Evolutionary conservation across 208 protist genomes (phyloP), one percentile per base, ranked within the genome.

Genomic region (Balamuthia mandrillaris): DNA sequence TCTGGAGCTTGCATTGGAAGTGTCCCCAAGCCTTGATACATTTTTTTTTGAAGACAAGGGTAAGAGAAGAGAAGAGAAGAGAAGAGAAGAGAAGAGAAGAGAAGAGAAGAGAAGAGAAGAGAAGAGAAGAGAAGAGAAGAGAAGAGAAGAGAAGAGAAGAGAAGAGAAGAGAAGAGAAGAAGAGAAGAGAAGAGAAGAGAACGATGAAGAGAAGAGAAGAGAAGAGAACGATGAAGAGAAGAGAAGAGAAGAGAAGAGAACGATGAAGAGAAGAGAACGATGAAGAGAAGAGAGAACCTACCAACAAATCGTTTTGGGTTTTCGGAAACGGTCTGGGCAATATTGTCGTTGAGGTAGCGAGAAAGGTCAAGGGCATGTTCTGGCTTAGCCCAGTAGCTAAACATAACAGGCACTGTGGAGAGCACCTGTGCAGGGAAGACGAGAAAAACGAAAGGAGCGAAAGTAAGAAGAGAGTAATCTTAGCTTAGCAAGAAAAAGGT

Each of bases 391-490:
- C 93, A 96, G 70, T 96, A 96, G n/a, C 45, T 85, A 82, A 96
- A 96, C 91, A 96, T 95, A 0, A 96, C 93, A 0, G 94, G 94
- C 18, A 96, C 92, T 7, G 93, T 95, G 7, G 89, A 94, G 4
- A 94, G 45, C 9, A 94, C 91, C 58, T 92, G 77, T 9, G 60
- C 85, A n/a, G n/a, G n/a, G n/a, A n/a, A n/a, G 44, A 61, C 7
- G 42, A 31, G 39, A 49, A n/a, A n/a, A n/a, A 35, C 33, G 14
- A 75, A n/a, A n/a, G n/a, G n/a, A n/a, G n/a, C n/a, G n/a, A n/a
- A n/a, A n/a, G n/a, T n/a, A n/a, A n/a, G n/a, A n/a, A n/a, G n/a
- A n/a, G n/a, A n/a, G n/a, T n/a, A n/a, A n/a, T n/a, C n/a, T n/a
- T n/a, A n/a, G n/a, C n/a, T n/a, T n/a, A n/a, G n/a, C n/a, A n/a